Conservation (phyloP, 2,329 filamentous ascomycete species). For the Fusarium circinatum region DNA sequence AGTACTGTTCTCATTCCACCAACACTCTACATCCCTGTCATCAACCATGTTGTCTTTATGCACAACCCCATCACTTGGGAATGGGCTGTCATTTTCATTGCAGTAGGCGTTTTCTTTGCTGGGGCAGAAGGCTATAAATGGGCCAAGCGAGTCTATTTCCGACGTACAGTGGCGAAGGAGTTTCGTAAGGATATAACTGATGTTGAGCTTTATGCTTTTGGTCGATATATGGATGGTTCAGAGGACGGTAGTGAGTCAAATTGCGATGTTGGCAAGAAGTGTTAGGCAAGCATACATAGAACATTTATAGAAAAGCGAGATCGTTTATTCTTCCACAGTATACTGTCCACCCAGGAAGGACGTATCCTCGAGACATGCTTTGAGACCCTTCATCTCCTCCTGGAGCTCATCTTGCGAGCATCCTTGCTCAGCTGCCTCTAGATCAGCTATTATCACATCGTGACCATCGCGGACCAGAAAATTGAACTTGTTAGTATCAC, state of each 20-base stretch:
- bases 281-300: background rate
- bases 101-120: conserved; percentile 68
- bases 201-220: conserved; percentile 38
- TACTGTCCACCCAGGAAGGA: conserved; percentile 2
- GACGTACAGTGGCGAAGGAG: conserved; percentile 43
- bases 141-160: conserved; percentile 67
- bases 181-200: conserved; percentile 37
- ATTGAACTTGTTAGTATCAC: conserved; percentile 46
- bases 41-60: conserved; percentile 73
- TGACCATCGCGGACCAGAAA: conserved; percentile 42
- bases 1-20: conserved; percentile 69
- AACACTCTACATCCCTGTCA: conserved; percentile 73
- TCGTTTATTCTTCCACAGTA: background rate
- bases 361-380: conserved; percentile 15
- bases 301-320: background rate
- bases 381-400: conserved; percentile 39
- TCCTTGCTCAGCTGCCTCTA: conserved; percentile 39
- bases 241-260: conserved; percentile 21
- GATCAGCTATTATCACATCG: conserved; percentile 38
- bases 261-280: conserved; percentile 10
- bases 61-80: conserved; percentile 75
- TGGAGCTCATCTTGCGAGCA: conserved; percentile 35
- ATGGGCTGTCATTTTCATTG: conserved; percentile 74
- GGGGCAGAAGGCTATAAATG: conserved; percentile 76
- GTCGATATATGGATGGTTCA: conserved; percentile 19